Evolutionary conservation across 306 rosid genomes (phyloP).

Genomic region (Acacia acuminata): DNA sequence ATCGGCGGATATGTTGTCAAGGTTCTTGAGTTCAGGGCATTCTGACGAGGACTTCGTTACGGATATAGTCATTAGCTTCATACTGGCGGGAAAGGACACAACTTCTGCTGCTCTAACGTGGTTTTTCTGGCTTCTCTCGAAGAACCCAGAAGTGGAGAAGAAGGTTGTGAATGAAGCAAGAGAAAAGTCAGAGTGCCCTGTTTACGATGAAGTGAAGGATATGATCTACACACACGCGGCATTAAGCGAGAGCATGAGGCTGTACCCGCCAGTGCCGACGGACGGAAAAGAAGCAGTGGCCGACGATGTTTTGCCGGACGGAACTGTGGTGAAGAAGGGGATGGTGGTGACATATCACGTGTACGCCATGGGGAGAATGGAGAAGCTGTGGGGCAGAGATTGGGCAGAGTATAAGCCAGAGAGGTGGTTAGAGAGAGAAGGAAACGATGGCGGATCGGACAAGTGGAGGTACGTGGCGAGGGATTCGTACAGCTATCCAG

Average conservation of each 20-base stretch:
- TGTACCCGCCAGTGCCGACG: constrained; percentile 49
- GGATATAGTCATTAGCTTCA: constrained; percentile 55
- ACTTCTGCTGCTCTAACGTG: constrained; percentile 51
- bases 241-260: constrained; percentile 58
- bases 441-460: background rate
- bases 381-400: constrained; percentile 19
- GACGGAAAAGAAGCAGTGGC: constrained; percentile 35
- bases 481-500: constrained; percentile 58
- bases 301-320: constrained; percentile 56
- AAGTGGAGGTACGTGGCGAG: constrained; percentile 58
- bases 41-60: constrained; percentile 2
- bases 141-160: constrained; percentile 32
- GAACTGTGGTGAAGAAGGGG: constrained; percentile 53
- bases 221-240: constrained; percentile 58
- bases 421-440: background rate
- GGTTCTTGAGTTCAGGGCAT: constrained; percentile 47
- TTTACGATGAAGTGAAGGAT: constrained; percentile 44
- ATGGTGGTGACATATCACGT: constrained; percentile 43
- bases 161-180: constrained; percentile 33
- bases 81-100: constrained; percentile 51
- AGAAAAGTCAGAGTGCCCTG: background rate
- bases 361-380: constrained; percentile 54
- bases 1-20: constrained; percentile 40
- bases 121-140: constrained; percentile 52
- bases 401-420: constrained; percentile 6